Conservation (phyloP, 805 yeast genomes). For the Starmerella sirachaensis region DNA sequence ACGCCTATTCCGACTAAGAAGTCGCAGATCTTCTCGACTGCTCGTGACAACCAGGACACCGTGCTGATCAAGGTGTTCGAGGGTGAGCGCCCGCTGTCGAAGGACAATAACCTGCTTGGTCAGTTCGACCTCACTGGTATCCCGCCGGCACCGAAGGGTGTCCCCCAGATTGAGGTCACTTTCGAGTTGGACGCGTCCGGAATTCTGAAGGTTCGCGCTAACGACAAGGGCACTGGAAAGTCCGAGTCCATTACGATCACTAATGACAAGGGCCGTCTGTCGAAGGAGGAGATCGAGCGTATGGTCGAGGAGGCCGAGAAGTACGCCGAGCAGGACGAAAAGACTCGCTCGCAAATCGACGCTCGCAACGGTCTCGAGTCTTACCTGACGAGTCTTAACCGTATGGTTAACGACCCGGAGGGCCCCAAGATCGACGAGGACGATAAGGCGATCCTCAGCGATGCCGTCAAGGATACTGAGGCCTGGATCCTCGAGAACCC, state of each 20-base stretch:
- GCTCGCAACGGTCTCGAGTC: constrained; percentile 81
- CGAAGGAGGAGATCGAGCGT: constrained; percentile 89
- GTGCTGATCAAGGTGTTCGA: constrained; percentile 88
- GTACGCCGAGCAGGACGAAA: constrained; percentile 82
- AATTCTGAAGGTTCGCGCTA: constrained; percentile 72
- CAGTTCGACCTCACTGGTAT: constrained; percentile 77
- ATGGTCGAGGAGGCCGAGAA: constrained; percentile 97
- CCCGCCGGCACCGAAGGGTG: constrained; percentile 88
- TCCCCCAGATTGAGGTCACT: constrained; percentile 83
- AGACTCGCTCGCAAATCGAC: constrained; percentile 71
- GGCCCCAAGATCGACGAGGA: constrained; percentile 72
- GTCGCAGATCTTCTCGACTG: constrained; percentile 90
- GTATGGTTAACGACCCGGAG: constrained; percentile 42
- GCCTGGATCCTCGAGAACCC: constrained; percentile 81
- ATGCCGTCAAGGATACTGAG: constrained; percentile 74
- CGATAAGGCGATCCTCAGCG: constrained; percentile 77
- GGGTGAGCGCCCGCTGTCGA: constrained; percentile 92
- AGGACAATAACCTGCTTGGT: constrained; percentile 83
- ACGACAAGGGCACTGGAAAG: constrained; percentile 91
- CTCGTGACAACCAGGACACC: constrained; percentile 92
- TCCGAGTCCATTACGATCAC: constrained; percentile 82
- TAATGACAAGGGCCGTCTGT: constrained; percentile 87
- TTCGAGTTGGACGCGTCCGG: constrained; percentile 81
- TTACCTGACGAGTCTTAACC: constrained; percentile 72
- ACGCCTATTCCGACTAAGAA: constrained; percentile 92